Evolutionary conservation across 352 stramenopile species (phyloP), one percentile per base, ranked within the genome.

Genomic region (Phytophthora citrophthora): DNA sequence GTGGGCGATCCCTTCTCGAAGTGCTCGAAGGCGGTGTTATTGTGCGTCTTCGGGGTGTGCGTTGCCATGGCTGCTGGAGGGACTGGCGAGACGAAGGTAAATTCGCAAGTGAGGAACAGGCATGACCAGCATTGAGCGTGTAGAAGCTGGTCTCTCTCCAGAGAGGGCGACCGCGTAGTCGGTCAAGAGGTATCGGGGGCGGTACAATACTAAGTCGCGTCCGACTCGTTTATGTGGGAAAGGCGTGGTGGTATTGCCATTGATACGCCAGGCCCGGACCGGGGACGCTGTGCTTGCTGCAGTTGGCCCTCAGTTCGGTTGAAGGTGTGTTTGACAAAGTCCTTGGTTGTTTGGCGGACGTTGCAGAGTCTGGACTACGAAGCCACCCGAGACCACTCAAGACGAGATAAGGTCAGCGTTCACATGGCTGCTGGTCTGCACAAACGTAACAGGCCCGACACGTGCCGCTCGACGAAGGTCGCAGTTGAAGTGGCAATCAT

Each of bases 1-100:
- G 39, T 57, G 18, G 66, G 66, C 47, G 71, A 74, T 13, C 32
- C 40, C 48, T 69, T 73, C 24, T 73, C 59, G 31, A 59, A 65
- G n/a, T 57, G 40, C 55, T 75, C 55, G 26, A 72, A 75, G 24
- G 36, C 43, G 20, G 39, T 61, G 41, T 60, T 52, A 23, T 24
- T 67, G 52, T 55, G 46, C 16, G 57, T 40, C 47, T 54, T 70
- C 5, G 70, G 70, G n/a, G 65, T 74, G 43, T 43, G 32, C 15
- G 51, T 62, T 44, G 58, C 47, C 67, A 63, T 68, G 18, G 48
- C 16, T 50, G 31, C 23, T 5, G 43, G 36, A 41, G n/a, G 26
- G 13, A 23, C 24, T 11, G 18, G 27, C 23, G n/a, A 41, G 47
- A 40, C 20, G 50, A 9, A 27, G 39, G 40, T 56, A 55, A 72